Conservation (phyloP, 768 basidiomycete genomes). For the Tylopilus cervinicoccineus region DNA sequence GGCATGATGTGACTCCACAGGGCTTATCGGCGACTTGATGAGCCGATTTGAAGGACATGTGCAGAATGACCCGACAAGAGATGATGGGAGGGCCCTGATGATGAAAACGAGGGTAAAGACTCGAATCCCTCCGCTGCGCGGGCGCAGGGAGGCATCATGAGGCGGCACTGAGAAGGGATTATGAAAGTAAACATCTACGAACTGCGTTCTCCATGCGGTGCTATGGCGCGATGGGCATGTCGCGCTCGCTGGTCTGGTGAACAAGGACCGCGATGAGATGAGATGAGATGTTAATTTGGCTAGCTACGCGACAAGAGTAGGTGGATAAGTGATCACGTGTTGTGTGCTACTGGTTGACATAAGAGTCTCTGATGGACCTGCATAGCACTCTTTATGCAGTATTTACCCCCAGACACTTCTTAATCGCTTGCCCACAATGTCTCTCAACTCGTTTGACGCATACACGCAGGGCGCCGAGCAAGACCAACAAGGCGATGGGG, state of each 20-base stretch:
- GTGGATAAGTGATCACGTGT: too few relatives aligned
- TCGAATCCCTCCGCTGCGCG: too few relatives aligned
- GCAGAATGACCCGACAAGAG: not conserved
- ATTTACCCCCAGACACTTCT: not conserved
- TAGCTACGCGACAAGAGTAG: too few relatives aligned
- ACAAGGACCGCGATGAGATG: too few relatives aligned
- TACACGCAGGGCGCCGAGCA: constrained; percentile 36
- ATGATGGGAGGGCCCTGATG: not conserved
- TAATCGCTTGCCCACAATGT: constrained; percentile 12
- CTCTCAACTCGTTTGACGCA: constrained; percentile 21
- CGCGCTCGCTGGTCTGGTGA: too few relatives aligned
- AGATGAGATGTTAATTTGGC: too few relatives aligned
- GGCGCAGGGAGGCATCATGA: not conserved
- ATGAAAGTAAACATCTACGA: not conserved
- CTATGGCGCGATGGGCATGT: not conserved
- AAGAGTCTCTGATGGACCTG: too few relatives aligned
- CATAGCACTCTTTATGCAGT: not conserved
- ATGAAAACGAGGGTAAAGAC: not conserved
- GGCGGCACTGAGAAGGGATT: not conserved
- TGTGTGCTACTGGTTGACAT: too few relatives aligned
- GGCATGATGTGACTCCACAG: constrained; percentile 7
- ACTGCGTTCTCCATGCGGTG: not conserved
- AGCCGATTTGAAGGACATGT: not conserved
- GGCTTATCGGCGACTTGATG: constrained; percentile 1
- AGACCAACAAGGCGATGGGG: constrained; percentile 44